A percentile compares a stretch with the other conserved stretches of the same genome.
Conservation (phyloP, 495 filamentous ascomycete species). For the Penicillium chermesinum region DNA sequence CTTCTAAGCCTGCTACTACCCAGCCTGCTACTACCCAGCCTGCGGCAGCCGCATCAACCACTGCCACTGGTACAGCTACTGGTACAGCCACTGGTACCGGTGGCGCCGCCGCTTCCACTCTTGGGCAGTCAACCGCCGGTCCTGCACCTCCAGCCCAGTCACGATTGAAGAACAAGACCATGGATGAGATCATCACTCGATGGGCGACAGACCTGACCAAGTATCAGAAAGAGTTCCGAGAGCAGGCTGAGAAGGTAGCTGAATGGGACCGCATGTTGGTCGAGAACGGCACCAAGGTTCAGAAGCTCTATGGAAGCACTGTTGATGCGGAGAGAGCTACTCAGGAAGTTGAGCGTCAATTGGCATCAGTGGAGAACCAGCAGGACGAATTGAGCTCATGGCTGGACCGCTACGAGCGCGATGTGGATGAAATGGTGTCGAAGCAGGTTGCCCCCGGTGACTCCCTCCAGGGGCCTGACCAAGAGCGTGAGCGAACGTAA, state of each 20-base stretch:
- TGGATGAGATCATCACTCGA: slow-evolving; percentile 98
- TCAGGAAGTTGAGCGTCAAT: slow-evolving; percentile 83
- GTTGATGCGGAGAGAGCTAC: slow-evolving; percentile 89
- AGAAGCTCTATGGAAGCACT: slow-evolving; percentile 78
- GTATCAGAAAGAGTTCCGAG: slow-evolving; percentile 92
- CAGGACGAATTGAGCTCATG: slow-evolving; percentile 81
- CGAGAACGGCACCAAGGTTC: slow-evolving; percentile 86
- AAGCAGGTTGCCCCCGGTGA: slow-evolving; percentile 65
- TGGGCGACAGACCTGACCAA: slow-evolving; percentile 94
- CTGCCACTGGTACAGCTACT: slow-evolving; percentile 22
- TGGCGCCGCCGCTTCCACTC: slow-evolving; percentile 27
- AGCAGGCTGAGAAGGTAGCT: slow-evolving; percentile 79
- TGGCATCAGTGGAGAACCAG: slow-evolving; percentile 79
- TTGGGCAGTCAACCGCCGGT: slow-evolving; percentile 70
- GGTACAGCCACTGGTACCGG: slow-evolving; percentile 25
- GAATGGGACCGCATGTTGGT: slow-evolving; percentile 89
- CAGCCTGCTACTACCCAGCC: slow-evolving; percentile 22
- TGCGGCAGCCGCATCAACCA: slow-evolving; percentile 18
- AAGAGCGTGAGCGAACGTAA: slow-evolving; percentile 86
- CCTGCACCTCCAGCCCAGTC: slow-evolving; percentile 73
- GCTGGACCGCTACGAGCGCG: slow-evolving; percentile 83
- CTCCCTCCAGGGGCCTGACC: slow-evolving; percentile 75
- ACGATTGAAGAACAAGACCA: slow-evolving; percentile 93
- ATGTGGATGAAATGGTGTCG: slow-evolving; percentile 79
- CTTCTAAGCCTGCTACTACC: slow-evolving; percentile 22